Evolutionary conservation across 2,329 filamentous ascomycete genomes (phyloP), one percentile per base, ranked within the genome.

Genomic region (Neonectria neomacrospora): DNA sequence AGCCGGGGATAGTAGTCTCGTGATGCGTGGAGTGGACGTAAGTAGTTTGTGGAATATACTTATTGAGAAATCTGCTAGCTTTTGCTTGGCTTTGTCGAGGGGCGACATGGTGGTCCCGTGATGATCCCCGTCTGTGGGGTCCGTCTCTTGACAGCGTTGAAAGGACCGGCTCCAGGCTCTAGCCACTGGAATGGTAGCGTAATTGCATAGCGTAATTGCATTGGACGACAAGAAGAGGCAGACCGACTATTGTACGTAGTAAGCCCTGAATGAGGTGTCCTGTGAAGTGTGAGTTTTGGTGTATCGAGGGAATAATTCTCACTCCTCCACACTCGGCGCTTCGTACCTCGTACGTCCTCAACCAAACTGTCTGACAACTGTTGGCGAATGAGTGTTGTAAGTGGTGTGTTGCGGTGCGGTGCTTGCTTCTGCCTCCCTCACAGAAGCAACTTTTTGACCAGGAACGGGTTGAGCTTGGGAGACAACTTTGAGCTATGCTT

Each of bases 111-210:
- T 26, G 56, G 50, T 71, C 70, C 70, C 70, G 70, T 73, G 70
- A 72, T 72, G 48, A 51, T 61, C 32, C 23, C 26, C 32, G 34
- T 44, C 67, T 72, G 70, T 72, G 70, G 68, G 64, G 61, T 63
- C 52, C 54, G 63, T 63, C 65, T 65, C 52, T 45, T 23, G 16
- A 56, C 28, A 11, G 30, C 16, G 32, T 11, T 53, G 53, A 37
- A 39, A 42, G n/a, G 39, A 32, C 22, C 9, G 18, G 8, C 34
- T n/a, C 18, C n/a, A 37, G 34, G 14, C 37, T 41, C 37, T 20
- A 41, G 8, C 45, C 32, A 56, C 28, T 8, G 28, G 22, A 20
- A 10, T 32, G n/a, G 12, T 7, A 11, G 20, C 16, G 44, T 26
- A n/a, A n/a, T n/a, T n/a, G n/a, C n/a, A n/a, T n/a, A n/a, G 23